Base-by-base conservation (phyloP, 306 rosid species). In the Dryas octopetala region DNA sequence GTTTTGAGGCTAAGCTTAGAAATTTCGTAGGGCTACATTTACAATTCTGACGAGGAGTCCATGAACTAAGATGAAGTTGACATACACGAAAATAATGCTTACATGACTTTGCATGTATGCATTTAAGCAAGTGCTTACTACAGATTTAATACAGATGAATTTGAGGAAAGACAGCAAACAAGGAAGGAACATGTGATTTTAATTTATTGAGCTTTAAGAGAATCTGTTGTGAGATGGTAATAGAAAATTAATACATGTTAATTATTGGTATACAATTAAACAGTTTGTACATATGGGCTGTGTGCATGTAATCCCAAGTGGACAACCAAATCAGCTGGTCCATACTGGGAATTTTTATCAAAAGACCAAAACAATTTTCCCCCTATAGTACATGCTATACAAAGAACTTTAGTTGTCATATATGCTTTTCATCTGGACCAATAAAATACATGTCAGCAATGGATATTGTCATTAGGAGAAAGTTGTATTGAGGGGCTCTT, bases 361-460 rank as follows among this genome's bases (percentile, higher is more conserved):
- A 64, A 17, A 17, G 58, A 43, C 38, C 38, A 28, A 73, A 73
- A 38, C 62, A 71, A 54, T 43, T 54, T 55, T 61, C 67, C 47
- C 49, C 58, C 46, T 53, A 26, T 32, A 46, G 79, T 79, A 68
- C 74, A 80, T 69, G 81, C 79, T 75, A 69, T 82, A 81, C 79
- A 82, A 69, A 66, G 62, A 71, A 70, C 66, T 23, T 32, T 32
- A 32, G 38, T 32, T 60, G 80, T 47, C 15, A 79, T 71, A 80
- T 82, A 71, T 68, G 81, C 83, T 7, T 43, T 68, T 23, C 64
- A 48, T 60, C 6, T 61, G 53, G 65, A 62, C 67, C 73, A 19
- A 28, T 71, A 64, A 4, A 55, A 66, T 26, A 65, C 69, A 60
- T 62, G 69, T 88, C 85, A 87, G 50, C 83, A 79, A 74, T 83